Evolutionary conservation across 495 filamentous ascomycete species (phyloP).

Genomic region (Talaromyces thailandensis): DNA sequence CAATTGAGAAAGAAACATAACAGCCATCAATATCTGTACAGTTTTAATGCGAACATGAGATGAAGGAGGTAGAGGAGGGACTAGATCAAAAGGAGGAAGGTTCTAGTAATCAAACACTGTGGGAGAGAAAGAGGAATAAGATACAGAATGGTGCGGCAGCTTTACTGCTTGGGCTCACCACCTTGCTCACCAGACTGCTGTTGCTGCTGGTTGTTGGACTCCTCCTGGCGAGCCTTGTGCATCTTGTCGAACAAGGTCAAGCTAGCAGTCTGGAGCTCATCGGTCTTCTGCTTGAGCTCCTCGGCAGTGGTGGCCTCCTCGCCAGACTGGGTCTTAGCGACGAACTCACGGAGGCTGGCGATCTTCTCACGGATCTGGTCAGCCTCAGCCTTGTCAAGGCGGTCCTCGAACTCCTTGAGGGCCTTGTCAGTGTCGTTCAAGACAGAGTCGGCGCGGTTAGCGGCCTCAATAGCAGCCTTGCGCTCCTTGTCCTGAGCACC

Average conservation of each 20-base stretch:
- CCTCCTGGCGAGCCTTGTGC: constrained; percentile 86
- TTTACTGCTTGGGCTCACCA: constrained; percentile 77
- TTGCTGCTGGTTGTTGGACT: constrained; percentile 38
- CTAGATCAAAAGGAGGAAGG: constrained; percentile 9
- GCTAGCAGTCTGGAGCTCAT: constrained; percentile 91
- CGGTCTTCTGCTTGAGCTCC: constrained; percentile 95
- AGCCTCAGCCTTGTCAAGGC: constrained; percentile 92
- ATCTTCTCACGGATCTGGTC: constrained; percentile 94
- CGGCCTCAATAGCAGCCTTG: constrained; percentile 86
- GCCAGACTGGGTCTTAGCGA: constrained; percentile 89
- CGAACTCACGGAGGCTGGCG: constrained; percentile 72
- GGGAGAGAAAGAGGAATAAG: constrained; percentile 13
- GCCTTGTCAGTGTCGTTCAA: constrained; percentile 98
- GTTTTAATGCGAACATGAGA: constrained; percentile 9
- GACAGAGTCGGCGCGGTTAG: constrained; percentile 95
- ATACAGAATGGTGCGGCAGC: constrained; percentile 4
- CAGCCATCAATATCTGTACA: constrained; percentile 7
- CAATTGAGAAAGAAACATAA: constrained; percentile 7
- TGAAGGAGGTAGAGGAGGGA: constrained; percentile 16
- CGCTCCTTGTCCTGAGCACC: constrained; percentile 93
- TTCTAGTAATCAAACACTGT: constrained; percentile 11
- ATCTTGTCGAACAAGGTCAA: constrained; percentile 99
- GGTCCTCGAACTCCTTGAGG: constrained; percentile 90
- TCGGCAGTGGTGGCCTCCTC: constrained; percentile 77
- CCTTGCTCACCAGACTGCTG: constrained; percentile 29